These are phyloP conservation scores for Athelia sp. DNA, from an alignment of 1,284 basidiomycete genomes.

Conservation along the genomic window DNA sequence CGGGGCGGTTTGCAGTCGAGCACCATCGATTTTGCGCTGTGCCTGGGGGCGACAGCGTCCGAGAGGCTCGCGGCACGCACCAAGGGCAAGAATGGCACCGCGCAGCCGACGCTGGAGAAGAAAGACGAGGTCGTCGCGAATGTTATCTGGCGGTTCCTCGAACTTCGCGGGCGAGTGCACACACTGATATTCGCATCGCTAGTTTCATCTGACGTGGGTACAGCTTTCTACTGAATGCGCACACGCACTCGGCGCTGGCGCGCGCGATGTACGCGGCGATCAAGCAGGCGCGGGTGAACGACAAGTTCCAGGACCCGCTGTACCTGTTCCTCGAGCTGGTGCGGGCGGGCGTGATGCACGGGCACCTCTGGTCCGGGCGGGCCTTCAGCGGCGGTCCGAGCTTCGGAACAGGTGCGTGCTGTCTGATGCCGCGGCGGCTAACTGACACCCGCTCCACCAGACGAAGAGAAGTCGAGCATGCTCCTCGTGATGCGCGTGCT, in stretches of 20 bases:
- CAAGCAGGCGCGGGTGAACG: constrained; percentile 77
- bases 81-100: constrained; percentile 45
- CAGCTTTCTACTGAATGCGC: constrained; percentile 84
- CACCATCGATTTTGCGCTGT: constrained; percentile 96
- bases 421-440: constrained; percentile 14
- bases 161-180: constrained; percentile 76
- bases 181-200: constrained; percentile 6
- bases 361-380: constrained; percentile 84
- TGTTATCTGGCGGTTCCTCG: constrained; percentile 96
- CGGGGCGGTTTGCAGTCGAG: constrained; percentile 55
- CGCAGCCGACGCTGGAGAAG: constrained; percentile 72
- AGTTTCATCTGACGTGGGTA: constrained; percentile 4
- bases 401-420: constrained; percentile 75
- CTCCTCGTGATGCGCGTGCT: constrained; percentile 94
- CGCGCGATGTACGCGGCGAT: constrained; percentile 87
- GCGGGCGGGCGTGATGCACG: constrained; percentile 93
- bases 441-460: constrained; percentile 32
- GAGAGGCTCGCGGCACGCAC: constrained; percentile 80
- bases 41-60: constrained; percentile 83
- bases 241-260: constrained; percentile 87
- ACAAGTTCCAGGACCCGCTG: constrained; percentile 97
- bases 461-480: constrained; percentile 90
- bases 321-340: constrained; percentile 92
- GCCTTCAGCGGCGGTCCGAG: constrained; percentile 93
- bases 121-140: constrained; percentile 99